These are phyloP conservation scores for Fusarium solani-melongenae DNA, from an alignment of 2,329 filamentous ascomycete species.

Conservation along the genomic window DNA sequence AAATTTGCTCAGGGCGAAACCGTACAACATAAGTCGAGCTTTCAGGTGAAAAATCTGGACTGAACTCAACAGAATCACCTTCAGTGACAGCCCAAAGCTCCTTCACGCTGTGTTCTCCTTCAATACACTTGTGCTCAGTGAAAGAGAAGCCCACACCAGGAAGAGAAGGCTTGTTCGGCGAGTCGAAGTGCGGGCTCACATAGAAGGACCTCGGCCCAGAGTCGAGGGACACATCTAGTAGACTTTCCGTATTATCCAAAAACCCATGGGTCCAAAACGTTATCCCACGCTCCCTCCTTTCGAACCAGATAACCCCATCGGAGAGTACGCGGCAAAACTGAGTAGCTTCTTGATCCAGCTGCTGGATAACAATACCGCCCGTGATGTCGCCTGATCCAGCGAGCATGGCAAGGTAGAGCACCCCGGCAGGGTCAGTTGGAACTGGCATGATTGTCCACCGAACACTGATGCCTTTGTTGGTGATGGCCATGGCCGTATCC, in stretches of 20 bases:
- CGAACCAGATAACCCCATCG: neutral
- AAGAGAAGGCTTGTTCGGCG: neutral
- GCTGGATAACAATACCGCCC: neutral
- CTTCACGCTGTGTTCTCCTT: neutral
- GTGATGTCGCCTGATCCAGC: neutral
- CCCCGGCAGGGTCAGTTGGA: neutral
- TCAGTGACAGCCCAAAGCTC: neutral
- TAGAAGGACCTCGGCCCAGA: neutral
- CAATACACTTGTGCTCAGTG: neutral
- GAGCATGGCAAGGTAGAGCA: neutral
- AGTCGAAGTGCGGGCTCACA: neutral
- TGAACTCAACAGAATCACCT: neutral
- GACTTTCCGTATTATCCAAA: neutral
- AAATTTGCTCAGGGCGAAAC: neutral
- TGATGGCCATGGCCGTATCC: neutral
- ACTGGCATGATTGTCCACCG: neutral
- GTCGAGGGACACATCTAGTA: neutral
- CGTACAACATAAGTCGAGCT: neutral
- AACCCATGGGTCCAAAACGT: too few relatives aligned
- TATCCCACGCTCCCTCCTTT: too few relatives aligned
- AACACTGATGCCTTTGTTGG: neutral
- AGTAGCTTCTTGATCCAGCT: neutral
- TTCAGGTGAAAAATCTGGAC: neutral
- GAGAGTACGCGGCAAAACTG: neutral
- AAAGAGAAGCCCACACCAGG: neutral